A percentile compares a stretch with the other conserved stretches of the same genome.
These are phyloP conservation scores for Rutidosis leptorrhynchoides DNA, from an alignment of 129 eudicot species.

Conservation along the genomic window DNA sequence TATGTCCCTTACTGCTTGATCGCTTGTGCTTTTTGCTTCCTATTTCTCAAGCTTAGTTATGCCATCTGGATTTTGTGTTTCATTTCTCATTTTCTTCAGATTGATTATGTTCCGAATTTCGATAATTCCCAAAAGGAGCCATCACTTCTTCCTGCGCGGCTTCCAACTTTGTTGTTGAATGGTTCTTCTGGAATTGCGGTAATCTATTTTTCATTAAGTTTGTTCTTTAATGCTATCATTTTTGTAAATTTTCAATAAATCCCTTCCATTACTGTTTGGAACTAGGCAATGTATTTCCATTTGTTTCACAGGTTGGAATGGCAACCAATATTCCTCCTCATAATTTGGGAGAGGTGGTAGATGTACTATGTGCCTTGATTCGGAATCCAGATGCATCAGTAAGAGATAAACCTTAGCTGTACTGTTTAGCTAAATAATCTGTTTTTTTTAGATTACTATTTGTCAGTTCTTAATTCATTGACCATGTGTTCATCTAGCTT, in stretches of 20 bases:
- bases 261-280: too few species aligned
- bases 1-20: conserved; percentile 24
- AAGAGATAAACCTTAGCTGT: too few species aligned
- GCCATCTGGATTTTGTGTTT: too few species aligned
- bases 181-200: conserved; percentile 99
- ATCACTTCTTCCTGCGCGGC: conserved; percentile 84
- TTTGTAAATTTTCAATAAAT: too few species aligned
- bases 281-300: too few species aligned
- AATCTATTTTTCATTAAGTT: conserved; percentile 25
- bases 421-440: too few species aligned
- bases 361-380: conserved; percentile 75
- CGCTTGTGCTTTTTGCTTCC: too few species aligned
- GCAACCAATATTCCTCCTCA: conserved; percentile 99
- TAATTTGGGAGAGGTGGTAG: conserved; percentile 95
- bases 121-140: conserved; percentile 91
- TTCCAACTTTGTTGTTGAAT: conserved; percentile 76
- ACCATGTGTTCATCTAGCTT: too few species aligned
- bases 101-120: conserved; percentile 85
- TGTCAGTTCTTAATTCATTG: too few species aligned
- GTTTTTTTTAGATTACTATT: too few species aligned
- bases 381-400: conserved; percentile 94
- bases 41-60: too few species aligned
- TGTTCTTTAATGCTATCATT: too few species aligned
- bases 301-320: conserved; percentile 70
- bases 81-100: conserved; percentile 50